Evolutionary conservation across 208 protist species (phyloP).

Genomic region (Crithidia sp.): DNA sequence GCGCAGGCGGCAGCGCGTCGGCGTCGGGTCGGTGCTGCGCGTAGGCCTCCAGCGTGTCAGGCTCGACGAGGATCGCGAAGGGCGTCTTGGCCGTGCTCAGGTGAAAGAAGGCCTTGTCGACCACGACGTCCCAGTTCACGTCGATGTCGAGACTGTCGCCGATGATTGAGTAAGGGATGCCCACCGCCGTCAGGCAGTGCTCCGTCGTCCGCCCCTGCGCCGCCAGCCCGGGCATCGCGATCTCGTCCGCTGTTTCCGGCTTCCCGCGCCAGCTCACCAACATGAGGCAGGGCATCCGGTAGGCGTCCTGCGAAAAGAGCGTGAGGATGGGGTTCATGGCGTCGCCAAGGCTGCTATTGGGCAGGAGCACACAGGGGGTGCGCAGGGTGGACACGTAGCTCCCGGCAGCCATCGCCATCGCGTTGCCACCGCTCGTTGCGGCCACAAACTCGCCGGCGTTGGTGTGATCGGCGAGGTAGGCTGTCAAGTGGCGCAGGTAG

Average conservation of each 20-base stretch:
- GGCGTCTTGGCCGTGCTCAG: constrained; percentile 53
- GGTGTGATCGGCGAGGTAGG: constrained; percentile 74
- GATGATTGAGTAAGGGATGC: constrained; percentile 69
- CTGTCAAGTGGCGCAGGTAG: constrained; percentile 78
- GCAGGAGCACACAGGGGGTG: constrained; percentile 73
- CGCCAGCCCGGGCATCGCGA: constrained; percentile 76
- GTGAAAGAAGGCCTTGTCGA: constrained; percentile 70
- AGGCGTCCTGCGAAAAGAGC: constrained; percentile 68
- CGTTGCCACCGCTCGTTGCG: constrained; percentile 86
- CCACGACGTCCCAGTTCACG: constrained; percentile 40
- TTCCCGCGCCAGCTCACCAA: constrained; percentile 84
- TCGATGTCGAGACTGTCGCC: constrained; percentile 55
- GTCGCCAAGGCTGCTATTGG: constrained; percentile 83
- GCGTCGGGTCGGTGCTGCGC: constrained; percentile 24
- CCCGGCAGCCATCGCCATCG: constrained; percentile 79
- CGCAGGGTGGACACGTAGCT: constrained; percentile 84
- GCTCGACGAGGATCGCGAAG: constrained; percentile 79
- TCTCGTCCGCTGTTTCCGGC: constrained; percentile 45
- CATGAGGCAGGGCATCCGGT: constrained; percentile 81
- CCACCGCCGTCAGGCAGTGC: constrained; percentile 49
- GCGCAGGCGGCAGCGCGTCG: constrained; percentile 36
- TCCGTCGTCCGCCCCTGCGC: constrained; percentile 70
- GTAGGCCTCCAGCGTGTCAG: constrained; percentile 55
- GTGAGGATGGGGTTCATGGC: constrained; percentile 79
- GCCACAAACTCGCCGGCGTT: constrained; percentile 66